phyloP scores from a whole-genome alignment of 768 basidiomycete genomes.

The Calocybe gangraenosa region DNA sequence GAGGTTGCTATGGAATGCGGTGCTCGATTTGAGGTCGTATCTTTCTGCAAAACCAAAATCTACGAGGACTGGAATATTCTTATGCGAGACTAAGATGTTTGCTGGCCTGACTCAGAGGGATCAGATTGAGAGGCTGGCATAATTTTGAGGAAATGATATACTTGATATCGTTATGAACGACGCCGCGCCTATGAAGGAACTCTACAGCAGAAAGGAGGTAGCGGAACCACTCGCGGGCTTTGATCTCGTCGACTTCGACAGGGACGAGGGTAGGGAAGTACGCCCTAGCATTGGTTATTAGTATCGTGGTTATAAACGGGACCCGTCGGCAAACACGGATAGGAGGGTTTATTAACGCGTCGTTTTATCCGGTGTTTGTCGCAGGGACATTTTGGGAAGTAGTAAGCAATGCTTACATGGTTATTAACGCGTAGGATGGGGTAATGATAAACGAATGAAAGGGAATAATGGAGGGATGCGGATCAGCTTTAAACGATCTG shows the following conservation, averaged over 20 bases:
- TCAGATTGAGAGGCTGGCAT: background rate
- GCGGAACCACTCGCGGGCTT: constrained; percentile 79
- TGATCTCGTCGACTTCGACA: constrained; percentile 78
- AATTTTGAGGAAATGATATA: constrained; percentile 30
- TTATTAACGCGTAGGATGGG: constrained; percentile 84
- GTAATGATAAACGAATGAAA: constrained; percentile 95
- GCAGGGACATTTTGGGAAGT: background rate
- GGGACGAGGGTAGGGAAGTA: constrained; percentile 84
- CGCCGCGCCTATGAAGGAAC: constrained; percentile 78
- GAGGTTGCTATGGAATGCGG: constrained; percentile 77
- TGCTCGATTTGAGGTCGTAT: constrained; percentile 59
- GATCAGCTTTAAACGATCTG: constrained; percentile 73
- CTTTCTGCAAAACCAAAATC: constrained; percentile 97
- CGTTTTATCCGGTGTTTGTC: background rate
- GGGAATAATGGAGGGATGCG: constrained; percentile 88
- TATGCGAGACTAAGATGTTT: constrained; percentile 81
- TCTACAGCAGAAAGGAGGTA: constrained; percentile 79
- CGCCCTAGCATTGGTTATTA: constrained; percentile 49
- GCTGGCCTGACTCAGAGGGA: constrained; percentile 56
- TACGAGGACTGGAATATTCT: constrained; percentile 82
- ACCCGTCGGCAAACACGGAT: constrained; percentile 11
- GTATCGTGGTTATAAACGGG: background rate
- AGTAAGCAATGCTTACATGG: constrained; percentile 60
- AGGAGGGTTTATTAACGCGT: constrained; percentile 6
- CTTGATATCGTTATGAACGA: constrained; percentile 96